Base-by-base conservation (phyloP, 495 filamentous ascomycete genomes). In the Delitschia confertaspora region DNA sequence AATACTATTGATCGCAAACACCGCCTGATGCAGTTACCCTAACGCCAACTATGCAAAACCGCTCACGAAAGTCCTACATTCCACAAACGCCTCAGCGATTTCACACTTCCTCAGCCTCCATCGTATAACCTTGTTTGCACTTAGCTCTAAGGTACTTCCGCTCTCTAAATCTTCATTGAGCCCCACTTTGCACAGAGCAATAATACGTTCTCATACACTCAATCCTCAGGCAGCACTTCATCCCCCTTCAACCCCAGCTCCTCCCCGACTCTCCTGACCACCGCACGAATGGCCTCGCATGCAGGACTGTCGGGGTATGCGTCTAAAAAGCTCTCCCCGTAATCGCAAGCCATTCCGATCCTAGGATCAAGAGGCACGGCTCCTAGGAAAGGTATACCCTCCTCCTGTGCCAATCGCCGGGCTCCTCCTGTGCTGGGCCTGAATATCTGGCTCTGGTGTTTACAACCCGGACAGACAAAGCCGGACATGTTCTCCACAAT, bases 401-500 rank as follows among this genome's bases (percentile, higher is more conserved):
- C 86, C 60, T 93, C 88, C 64, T 79, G 71, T 2, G 88, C 89
- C 45, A 98, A 60, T 26, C 70, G 75, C 44, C 71, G 69, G 7
- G 82, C 91, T 4, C 91, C 93, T 7, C 91, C 91, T 1, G 93
- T 98, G 14, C 85, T 93, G 4, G 89, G 84, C 45, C 76, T 74
- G 65, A 96, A 98, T 24, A 98, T 93, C 58, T 93, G 75, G 38
- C 73, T 83, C 60, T 79, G 71, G 45, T 85, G 76, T 25, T 71
- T 80, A 62, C 91, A 98, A 27, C 81, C 85, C 3, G 85, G 85
- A 60, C 91, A 98, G 27, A 96, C 87, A 62, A 94, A 98, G 7
- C 87, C 85, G 36, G 78, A 82, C 91, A 98, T 98, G 60, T 98
- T 98, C 70, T 98, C 91, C 27, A 95, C 93, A 10, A 98, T 65